Base-by-base conservation (phyloP, 2,329 filamentous ascomycete genomes). In the Apiospora phragmitis region DNA sequence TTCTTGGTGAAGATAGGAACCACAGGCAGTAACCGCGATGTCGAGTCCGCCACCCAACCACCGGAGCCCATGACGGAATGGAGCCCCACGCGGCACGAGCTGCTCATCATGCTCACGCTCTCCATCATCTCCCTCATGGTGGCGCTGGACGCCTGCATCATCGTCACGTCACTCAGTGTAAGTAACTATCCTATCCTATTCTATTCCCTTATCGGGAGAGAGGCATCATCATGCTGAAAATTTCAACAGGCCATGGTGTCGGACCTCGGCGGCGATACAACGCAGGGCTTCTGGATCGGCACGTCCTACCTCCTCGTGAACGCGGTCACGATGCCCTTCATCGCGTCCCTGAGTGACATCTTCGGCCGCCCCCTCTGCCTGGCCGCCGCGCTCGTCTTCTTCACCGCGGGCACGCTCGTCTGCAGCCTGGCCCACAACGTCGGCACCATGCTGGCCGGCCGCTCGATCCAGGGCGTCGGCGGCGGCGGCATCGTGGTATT, bases 371-470 rank as follows among this genome's bases (percentile, higher is more conserved):
- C 80, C 16, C 70, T 75, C 21, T 74, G 75, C 14, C 74, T 81
- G 18, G 73, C 77, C n/a, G 69, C 75, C 24, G 76, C 78, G 21
- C 70, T 80, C 8, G 18, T 69, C 3, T 71, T 84, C 75, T 87
- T 87, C 73, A 81, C 78, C 1, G 51, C 77, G 32, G 84, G 83
- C 24, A 84, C 80, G 8, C 71, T 82, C 21, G 70, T 82, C 9
- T 83, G 82, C 71, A 76, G 76, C 29, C 55, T 80, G 7, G 78
- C 81, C 1, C 74, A 75, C 49, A 72, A 68, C 68, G 79, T 83
- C 55, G 68, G 71, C 6, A 72, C 78, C n/a, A 74, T 82, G 24
- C 77, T 83, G 9, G 74, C 74, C 14, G 81, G 81, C 1, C 76
- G 81, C 4, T 76, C 77, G 1, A 62, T 83, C 12, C 81, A 83